Percentiles rank a stretch among this genome's conserved stretches.
Conservation (phyloP, 1,284 basidiomycete genomes). For the Inonotus hispidus region DNA sequence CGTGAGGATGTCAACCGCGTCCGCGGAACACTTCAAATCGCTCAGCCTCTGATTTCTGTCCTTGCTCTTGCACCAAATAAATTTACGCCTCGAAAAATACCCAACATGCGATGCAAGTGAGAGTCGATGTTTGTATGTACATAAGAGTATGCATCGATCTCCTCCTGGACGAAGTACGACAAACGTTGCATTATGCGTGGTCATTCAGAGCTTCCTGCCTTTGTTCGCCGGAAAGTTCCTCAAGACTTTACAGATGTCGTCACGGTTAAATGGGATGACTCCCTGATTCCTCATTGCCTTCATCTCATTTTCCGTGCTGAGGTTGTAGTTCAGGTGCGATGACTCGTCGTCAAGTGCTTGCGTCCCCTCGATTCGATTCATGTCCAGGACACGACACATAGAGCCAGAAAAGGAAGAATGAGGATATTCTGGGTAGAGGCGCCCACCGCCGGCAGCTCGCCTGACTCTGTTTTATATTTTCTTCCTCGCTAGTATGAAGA, state of each 20-base stretch:
- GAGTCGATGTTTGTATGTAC: neutral
- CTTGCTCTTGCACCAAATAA: neutral
- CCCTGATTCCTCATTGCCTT: neutral
- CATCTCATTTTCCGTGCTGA: neutral
- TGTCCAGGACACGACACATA: neutral
- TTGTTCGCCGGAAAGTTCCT: neutral
- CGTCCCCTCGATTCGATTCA: neutral
- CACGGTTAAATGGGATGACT: neutral
- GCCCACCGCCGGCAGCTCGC: neutral
- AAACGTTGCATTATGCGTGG: too few species aligned
- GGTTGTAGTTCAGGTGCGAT: neutral
- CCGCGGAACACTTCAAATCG: neutral
- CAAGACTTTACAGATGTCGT: neutral
- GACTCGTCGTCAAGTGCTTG: neutral
- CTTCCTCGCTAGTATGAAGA: too few species aligned
- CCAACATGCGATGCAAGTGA: neutral
- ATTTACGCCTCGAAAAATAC: neutral
- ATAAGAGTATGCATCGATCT: neutral
- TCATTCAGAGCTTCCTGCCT: too few species aligned
- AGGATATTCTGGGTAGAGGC: neutral
- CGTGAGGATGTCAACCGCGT: neutral
- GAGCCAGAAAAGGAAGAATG: neutral
- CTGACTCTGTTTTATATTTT: too few species aligned
- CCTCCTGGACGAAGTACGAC: neutral
- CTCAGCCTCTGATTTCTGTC: neutral